Conservation (phyloP, 805 yeast species). For the Isabelozyma heimii region DNA sequence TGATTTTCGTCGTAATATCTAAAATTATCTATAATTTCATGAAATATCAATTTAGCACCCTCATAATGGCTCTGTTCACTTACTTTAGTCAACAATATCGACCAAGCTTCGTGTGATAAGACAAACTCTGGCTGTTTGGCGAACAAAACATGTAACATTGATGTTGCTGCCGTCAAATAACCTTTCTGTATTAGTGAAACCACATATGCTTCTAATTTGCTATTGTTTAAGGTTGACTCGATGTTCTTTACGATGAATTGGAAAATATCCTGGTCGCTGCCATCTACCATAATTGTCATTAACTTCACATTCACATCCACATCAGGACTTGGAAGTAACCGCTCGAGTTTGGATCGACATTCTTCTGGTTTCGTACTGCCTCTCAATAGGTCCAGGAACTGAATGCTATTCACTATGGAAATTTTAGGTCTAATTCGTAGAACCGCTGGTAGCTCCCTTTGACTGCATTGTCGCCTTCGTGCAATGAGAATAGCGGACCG, state of each 20-base stretch:
- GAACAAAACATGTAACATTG: conserved; percentile 25
- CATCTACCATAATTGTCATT: background rate
- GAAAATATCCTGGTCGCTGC: conserved; percentile 1
- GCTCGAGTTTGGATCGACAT: background rate
- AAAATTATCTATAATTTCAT: conserved; percentile 30
- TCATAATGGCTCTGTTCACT: conserved; percentile 20
- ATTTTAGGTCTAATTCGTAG: background rate
- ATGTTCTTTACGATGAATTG: conserved; percentile 5
- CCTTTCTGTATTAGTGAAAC: conserved; percentile 13
- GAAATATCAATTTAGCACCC: conserved; percentile 34
- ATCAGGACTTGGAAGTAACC: background rate
- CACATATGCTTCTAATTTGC: conserved; percentile 20
- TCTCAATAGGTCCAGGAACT: background rate
- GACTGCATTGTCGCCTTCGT: no score
- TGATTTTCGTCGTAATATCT: conserved; percentile 9
- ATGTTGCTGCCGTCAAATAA: conserved; percentile 21
- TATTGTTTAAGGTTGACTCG: conserved; percentile 4
- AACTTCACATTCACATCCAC: background rate
- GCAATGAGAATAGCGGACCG: background rate
- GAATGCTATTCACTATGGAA: background rate
- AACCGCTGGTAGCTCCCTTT: background rate
- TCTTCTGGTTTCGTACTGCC: background rate
- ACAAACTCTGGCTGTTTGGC: conserved; percentile 9
- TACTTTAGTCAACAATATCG: conserved; percentile 20
- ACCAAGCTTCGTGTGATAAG: conserved; percentile 36